phyloP scores from a whole-genome alignment of 345 rosid species.

The Psidium friedrichsthalianum region DNA sequence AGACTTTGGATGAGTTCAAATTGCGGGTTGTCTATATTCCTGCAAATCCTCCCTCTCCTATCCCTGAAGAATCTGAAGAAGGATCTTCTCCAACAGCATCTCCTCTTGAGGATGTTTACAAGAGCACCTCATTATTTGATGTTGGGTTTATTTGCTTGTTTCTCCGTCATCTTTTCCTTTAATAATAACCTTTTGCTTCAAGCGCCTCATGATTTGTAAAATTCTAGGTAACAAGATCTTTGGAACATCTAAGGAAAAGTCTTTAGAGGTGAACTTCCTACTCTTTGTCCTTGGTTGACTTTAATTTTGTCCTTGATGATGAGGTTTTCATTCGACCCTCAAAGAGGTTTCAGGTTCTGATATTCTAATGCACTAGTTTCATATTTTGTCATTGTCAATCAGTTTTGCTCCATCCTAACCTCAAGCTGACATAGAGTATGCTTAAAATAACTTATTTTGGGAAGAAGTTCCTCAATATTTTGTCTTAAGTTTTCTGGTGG shows the following conservation, averaged over 20 bases:
- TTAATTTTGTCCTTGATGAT: neutral
- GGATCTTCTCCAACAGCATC: conserved; percentile 61
- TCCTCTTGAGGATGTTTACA: conserved; percentile 34
- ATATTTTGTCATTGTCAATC: neutral
- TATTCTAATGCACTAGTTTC: neutral
- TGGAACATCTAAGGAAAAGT: conserved; percentile 46
- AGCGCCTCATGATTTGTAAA: neutral
- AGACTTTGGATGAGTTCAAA: conserved; percentile 59
- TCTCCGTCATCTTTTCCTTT: neutral
- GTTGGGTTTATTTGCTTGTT: conserved; percentile 24
- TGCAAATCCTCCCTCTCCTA: conserved; percentile 83
- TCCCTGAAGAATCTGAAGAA: conserved; percentile 91
- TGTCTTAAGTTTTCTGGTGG: neutral
- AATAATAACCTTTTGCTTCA: neutral
- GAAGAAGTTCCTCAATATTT: neutral
- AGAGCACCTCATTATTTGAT: conserved; percentile 25
- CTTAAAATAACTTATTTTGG: neutral
- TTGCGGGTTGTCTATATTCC: conserved; percentile 69
- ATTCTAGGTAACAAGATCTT: conserved; percentile 47
- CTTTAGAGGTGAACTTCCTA: conserved; percentile 37
- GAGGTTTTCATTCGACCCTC: neutral
- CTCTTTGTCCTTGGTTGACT: neutral
- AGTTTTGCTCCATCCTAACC: neutral
- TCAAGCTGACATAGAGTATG: neutral
- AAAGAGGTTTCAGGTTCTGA: neutral